Evolutionary conservation across 495 filamentous ascomycete species (phyloP).

Genomic region (Lasiosphaeriaceae sp.): DNA sequence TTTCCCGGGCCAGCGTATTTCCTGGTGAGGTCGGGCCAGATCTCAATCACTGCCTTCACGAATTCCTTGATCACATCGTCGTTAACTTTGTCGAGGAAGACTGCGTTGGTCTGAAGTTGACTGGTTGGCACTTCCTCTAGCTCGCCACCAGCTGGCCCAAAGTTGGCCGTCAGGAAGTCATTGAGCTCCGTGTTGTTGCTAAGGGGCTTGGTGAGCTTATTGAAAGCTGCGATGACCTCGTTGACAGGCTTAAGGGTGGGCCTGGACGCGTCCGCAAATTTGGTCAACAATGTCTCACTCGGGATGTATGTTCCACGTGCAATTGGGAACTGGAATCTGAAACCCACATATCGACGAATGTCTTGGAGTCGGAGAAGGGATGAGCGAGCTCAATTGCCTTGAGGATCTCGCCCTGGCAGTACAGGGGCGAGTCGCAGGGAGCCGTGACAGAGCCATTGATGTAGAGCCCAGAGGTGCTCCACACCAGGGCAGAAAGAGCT

Average conservation of each 20-base stretch:
- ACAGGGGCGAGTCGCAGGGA: slow-evolving; percentile 48
- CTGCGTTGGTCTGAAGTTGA: slow-evolving; percentile 37
- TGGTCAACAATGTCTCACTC: slow-evolving; percentile 1
- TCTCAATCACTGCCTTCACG: slow-evolving; percentile 44
- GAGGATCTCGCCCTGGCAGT: slow-evolving; percentile 46
- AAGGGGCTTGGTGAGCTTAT: slow-evolving; percentile 39
- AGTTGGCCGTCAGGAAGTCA: slow-evolving; percentile 41
- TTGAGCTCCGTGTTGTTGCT: slow-evolving; percentile 46
- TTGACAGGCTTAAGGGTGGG: slow-evolving; percentile 42
- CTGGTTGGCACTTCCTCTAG: slow-evolving; percentile 37
- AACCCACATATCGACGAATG: slow-evolving; percentile 49
- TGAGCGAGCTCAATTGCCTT: slow-evolving; percentile 44
- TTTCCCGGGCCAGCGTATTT: slow-evolving; percentile 37
- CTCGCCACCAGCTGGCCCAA: slow-evolving; percentile 45
- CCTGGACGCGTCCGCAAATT: slow-evolving; percentile 23
- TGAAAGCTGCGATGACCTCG: slow-evolving; percentile 42
- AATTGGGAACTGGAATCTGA: neutral
- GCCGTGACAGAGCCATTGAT: slow-evolving; percentile 43
- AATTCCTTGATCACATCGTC: slow-evolving; percentile 45
- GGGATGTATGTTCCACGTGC: neutral
- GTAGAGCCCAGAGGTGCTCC: slow-evolving; percentile 33
- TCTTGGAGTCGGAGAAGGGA: slow-evolving; percentile 50
- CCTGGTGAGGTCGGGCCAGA: slow-evolving; percentile 50
- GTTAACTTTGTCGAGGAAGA: slow-evolving; percentile 39
- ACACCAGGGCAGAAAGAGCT: slow-evolving; percentile 20